These are phyloP conservation scores for Recurvomyces mirabilis DNA, from an alignment of 495 filamentous ascomycete species.

Conservation along the genomic window DNA sequence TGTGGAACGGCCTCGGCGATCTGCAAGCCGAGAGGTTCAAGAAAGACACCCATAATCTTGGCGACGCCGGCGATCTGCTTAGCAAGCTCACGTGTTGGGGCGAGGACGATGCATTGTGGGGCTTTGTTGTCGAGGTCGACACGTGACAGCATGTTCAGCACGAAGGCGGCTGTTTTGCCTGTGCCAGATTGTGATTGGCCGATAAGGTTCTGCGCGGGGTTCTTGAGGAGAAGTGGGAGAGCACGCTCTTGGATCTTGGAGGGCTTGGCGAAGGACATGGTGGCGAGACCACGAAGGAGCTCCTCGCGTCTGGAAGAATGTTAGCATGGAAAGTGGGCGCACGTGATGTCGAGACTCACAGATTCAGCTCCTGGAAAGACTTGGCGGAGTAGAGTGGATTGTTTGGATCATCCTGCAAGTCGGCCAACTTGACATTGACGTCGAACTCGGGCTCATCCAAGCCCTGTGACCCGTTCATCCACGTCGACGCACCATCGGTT, in stretches of 20 bases:
- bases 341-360: constrained; percentile 43
- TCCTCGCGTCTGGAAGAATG: constrained; percentile 12
- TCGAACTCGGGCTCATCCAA: constrained; percentile 67
- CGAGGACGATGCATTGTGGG: constrained; percentile 82
- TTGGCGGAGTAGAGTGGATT: constrained; percentile 79
- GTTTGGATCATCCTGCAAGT: constrained; percentile 74
- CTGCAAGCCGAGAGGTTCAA: constrained; percentile 38
- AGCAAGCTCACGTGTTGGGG: constrained; percentile 87
- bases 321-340: not conserved
- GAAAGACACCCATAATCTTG: constrained; percentile 67
- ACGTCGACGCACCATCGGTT: constrained; percentile 42
- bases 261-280: constrained; percentile 85
- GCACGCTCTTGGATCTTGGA: constrained; percentile 95
- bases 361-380: constrained; percentile 72
- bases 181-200: constrained; percentile 98
- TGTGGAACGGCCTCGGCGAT: constrained; percentile 76
- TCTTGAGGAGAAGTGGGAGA: constrained; percentile 69
- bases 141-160: constrained; percentile 78
- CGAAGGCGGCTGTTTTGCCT: constrained; percentile 95
- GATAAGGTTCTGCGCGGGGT: constrained; percentile 84
- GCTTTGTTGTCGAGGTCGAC: constrained; percentile 55
- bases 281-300: constrained; percentile 51
- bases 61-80: constrained; percentile 86
- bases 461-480: constrained; percentile 28
- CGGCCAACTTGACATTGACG: constrained; percentile 81